phyloP scores from a whole-genome alignment of 2,329 filamentous ascomycete species.

The Fusarium albidum region DNA sequence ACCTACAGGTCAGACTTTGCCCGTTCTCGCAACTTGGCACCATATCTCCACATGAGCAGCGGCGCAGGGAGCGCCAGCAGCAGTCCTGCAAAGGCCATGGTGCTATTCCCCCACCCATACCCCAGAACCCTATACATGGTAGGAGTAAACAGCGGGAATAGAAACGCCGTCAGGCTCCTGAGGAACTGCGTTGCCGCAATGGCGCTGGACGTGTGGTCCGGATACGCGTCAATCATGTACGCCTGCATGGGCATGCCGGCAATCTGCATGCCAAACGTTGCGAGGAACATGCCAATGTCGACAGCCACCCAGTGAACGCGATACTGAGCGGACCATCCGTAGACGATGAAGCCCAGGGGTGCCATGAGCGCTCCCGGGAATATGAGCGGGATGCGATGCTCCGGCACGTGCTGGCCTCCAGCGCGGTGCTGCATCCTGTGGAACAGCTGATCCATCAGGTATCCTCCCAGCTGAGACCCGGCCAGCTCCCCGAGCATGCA shows the following conservation, averaged over 20 bases:
- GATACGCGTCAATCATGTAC: constrained; percentile 56
- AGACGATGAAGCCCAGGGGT: constrained; percentile 48
- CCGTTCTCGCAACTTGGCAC: constrained; percentile 42
- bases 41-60: constrained; percentile 51
- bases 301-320: constrained; percentile 49
- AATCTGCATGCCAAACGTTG: constrained; percentile 45
- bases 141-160: constrained; percentile 59
- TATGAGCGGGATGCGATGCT: constrained; percentile 39
- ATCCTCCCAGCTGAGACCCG: constrained; percentile 57
- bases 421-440: constrained; percentile 29
- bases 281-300: constrained; percentile 46
- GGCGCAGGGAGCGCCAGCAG: constrained; percentile 47
- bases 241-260: constrained; percentile 43
- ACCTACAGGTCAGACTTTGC: constrained; percentile 12
- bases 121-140: constrained; percentile 47
- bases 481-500: constrained; percentile 69
- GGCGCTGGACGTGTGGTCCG: constrained; percentile 56
- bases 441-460: constrained; percentile 52
- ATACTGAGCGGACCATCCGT: constrained; percentile 54
- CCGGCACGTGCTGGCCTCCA: constrained; percentile 26
- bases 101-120: constrained; percentile 50
- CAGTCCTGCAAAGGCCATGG: constrained; percentile 50
- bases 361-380: constrained; percentile 53
- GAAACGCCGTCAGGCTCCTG: constrained; percentile 55
- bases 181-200: constrained; percentile 56